Conservation (phyloP, 1,139 yeast species). For the Geotrichum bryndzae region DNA sequence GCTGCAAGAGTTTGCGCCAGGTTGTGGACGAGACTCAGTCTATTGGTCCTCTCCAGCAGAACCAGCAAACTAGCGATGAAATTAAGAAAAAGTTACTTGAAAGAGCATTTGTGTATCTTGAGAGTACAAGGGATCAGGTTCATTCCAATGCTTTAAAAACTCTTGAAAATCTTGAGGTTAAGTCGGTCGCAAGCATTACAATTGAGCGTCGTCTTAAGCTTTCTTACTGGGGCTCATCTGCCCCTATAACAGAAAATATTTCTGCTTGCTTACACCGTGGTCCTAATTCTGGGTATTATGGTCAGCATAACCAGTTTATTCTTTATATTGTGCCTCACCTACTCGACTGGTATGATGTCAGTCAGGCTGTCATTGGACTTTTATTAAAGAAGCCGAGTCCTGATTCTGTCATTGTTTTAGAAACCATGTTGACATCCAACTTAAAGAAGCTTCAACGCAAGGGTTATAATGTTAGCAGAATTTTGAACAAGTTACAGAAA, state of each 20-base stretch:
- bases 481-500: conserved; percentile 28
- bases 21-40: conserved; percentile 25
- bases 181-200: conserved; percentile 27
- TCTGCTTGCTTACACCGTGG: conserved; percentile 25
- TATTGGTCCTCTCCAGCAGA: conserved; percentile 22
- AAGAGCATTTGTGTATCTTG: conserved; percentile 34
- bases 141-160: conserved; percentile 12
- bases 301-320: not conserved
- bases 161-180: conserved; percentile 25
- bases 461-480: conserved; percentile 38
- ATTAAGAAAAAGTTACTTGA: conserved; percentile 22
- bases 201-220: conserved; percentile 28
- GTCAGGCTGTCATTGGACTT: conserved; percentile 32
- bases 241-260: conserved; percentile 17
- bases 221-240: conserved; percentile 8
- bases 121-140: conserved; percentile 25
- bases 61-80: conserved; percentile 9
- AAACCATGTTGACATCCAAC: conserved; percentile 34
- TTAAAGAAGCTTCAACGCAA: conserved; percentile 33
- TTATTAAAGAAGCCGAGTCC: conserved; percentile 33
- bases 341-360: conserved; percentile 38
- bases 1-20: conserved; percentile 27
- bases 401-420: conserved; percentile 38
- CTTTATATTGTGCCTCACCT: conserved; percentile 22
- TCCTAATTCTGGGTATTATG: conserved; percentile 7